These are phyloP conservation scores for Trypanosoma boissoni DNA, from an alignment of 208 protist genomes.

Conservation along the genomic window DNA sequence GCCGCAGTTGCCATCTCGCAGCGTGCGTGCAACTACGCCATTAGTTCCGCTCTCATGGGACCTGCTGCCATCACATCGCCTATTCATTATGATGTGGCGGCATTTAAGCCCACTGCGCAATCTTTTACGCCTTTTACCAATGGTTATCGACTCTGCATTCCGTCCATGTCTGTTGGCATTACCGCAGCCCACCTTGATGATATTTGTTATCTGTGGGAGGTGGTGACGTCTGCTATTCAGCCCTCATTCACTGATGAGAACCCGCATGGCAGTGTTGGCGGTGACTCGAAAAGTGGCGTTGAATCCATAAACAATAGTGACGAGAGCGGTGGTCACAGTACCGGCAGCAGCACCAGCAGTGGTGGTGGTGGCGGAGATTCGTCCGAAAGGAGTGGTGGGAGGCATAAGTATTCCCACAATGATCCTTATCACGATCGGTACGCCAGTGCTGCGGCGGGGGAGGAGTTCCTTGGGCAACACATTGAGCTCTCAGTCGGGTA, in stretches of 20 bases:
- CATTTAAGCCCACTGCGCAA: constrained; percentile 87
- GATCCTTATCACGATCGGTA: constrained; percentile 1
- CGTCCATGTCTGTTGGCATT: constrained; percentile 79
- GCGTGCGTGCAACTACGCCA: constrained; percentile 73
- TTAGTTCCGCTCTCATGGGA: constrained; percentile 67
- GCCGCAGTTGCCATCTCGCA: constrained; percentile 43
- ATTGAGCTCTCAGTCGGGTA: constrained; percentile 83
- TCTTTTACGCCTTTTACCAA: constrained; percentile 84
- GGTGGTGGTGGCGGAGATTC: constrained; percentile 2
- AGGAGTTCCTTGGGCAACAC: constrained; percentile 31
- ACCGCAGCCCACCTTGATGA: constrained; percentile 73
- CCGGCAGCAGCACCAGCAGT: not conserved
- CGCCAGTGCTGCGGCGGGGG: not conserved
- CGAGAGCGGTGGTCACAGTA: constrained; percentile 8
- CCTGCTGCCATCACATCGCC: constrained; percentile 61
- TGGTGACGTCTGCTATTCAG: constrained; percentile 78
- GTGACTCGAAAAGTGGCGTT: constrained; percentile 2
- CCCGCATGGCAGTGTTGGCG: not conserved
- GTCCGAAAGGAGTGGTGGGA: not conserved
- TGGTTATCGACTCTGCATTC: constrained; percentile 50
- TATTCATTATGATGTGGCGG: constrained; percentile 62
- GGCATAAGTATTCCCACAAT: not conserved
- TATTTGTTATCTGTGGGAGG: constrained; percentile 81
- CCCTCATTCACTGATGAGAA: constrained; percentile 36
- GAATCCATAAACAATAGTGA: no score